These are phyloP conservation scores for Colletotrichum sp. DNA, from an alignment of 2,329 filamentous ascomycete genomes.

Conservation along the genomic window DNA sequence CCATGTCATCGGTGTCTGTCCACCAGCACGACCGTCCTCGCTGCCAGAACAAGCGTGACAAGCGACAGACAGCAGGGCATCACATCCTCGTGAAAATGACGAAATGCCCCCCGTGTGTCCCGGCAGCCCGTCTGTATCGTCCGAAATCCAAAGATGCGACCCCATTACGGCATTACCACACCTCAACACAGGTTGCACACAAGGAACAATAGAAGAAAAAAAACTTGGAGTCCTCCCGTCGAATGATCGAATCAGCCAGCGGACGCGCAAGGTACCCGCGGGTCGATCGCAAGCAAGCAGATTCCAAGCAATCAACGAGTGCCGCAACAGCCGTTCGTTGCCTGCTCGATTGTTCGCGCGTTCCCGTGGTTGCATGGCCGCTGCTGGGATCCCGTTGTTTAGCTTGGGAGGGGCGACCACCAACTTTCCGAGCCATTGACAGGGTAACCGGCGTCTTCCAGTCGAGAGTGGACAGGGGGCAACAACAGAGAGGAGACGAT, in stretches of 20 bases:
- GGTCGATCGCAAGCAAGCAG: not conserved
- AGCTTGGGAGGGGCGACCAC: not conserved
- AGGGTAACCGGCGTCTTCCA: conserved; percentile 15
- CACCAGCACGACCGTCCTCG: not conserved
- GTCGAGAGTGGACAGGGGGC: not conserved
- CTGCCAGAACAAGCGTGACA: not conserved
- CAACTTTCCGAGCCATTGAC: conserved; percentile 10
- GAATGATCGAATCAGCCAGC: not conserved
- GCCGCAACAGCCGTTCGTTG: conserved; percentile 14
- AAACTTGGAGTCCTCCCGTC: not conserved
- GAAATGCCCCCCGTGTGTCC: not conserved
- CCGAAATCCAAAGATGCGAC: not conserved
- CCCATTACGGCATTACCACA: not conserved
- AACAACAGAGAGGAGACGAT: not conserved
- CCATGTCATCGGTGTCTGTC: not conserved
- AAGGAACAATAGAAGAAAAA: not conserved
- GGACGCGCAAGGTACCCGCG: conserved; percentile 2
- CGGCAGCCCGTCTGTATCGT: not conserved
- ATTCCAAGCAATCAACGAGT: conserved; percentile 16
- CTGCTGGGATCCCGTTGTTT: conserved; percentile 12
- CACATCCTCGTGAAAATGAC: not conserved
- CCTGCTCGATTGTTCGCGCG: conserved; percentile 13
- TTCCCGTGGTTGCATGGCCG: conserved; percentile 14
- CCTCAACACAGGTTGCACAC: not conserved
- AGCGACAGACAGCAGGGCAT: not conserved